These are phyloP conservation scores for Polychytrium aggregatum DNA, from an alignment of 192 early-diverging fungal genomes.

Conservation along the genomic window DNA sequence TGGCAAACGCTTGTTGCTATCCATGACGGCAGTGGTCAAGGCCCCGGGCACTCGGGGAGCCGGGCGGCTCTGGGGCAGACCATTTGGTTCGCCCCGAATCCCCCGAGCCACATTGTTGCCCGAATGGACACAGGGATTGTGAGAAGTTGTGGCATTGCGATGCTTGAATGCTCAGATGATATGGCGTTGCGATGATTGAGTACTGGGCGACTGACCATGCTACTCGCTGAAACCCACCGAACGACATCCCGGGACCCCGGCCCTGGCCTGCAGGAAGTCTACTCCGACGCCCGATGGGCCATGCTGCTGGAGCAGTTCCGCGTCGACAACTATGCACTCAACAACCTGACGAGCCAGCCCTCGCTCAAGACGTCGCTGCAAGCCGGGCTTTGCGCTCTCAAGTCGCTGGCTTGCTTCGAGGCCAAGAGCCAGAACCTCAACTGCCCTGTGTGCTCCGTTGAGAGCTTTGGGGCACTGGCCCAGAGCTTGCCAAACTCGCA, in stretches of 20 bases:
- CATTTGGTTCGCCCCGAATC: no score
- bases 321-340: constrained; percentile 74
- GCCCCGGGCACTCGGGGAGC: no score
- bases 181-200: no score
- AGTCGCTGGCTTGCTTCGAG: constrained; percentile 76
- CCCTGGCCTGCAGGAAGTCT: constrained; percentile 44
- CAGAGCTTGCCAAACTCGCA: constrained; percentile 78
- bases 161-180: no score
- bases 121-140: no score
- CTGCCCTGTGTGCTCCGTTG: constrained; percentile 85
- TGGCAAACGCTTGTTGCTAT: neutral
- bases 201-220: no score
- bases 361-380: constrained; percentile 80
- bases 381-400: constrained; percentile 90
- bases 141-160: no score
- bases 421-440: constrained; percentile 72
- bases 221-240: no score
- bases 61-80: no score
- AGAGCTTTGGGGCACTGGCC: constrained; percentile 79
- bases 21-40: no score
- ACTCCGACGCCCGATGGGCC: constrained; percentile 64
- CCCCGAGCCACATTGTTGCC: no score
- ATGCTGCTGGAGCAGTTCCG: constrained; percentile 70
- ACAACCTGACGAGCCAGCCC: constrained; percentile 77
- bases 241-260: no score